Percentiles rank a stretch among this genome's conserved stretches.
These are phyloP conservation scores for Protomyces inouyei DNA, from an alignment of 1,139 yeast species.

Conservation along the genomic window DNA sequence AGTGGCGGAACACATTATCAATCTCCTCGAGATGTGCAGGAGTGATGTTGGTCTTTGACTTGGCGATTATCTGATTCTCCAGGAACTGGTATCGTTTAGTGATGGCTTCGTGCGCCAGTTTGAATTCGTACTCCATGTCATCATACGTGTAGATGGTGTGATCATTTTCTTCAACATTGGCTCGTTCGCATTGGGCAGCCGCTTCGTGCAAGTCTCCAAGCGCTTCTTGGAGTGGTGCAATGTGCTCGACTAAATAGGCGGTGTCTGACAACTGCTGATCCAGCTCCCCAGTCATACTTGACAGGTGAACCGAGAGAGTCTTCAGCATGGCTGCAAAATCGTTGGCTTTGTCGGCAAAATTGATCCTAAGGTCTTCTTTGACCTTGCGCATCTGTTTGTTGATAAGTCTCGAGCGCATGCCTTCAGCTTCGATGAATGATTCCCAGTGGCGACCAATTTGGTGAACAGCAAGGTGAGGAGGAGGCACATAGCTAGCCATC, in stretches of 20 bases:
- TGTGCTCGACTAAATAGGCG: constrained; percentile 37
- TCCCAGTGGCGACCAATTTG: constrained; percentile 42
- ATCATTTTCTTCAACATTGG: constrained; percentile 45
- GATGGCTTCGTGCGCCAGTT: constrained; percentile 42
- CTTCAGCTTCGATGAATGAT: constrained; percentile 39
- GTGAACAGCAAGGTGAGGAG: constrained; percentile 37
- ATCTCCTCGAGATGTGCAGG: constrained; percentile 45
- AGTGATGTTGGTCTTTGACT: constrained; percentile 43
- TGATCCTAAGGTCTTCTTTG: constrained; percentile 46
- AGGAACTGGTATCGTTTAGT: constrained; percentile 42
- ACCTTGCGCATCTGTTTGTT: constrained; percentile 41
- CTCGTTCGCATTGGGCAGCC: constrained; percentile 38
- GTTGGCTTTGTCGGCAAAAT: constrained; percentile 46
- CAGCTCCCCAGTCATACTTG: constrained; percentile 42
- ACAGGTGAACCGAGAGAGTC: constrained; percentile 38
- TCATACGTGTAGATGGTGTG: constrained; percentile 43
- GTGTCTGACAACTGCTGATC: constrained; percentile 42
- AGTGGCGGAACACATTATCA: constrained; percentile 44
- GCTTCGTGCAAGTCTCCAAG: constrained; percentile 37
- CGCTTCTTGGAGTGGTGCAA: constrained; percentile 39
- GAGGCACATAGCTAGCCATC: constrained; percentile 41
- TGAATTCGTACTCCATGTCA: constrained; percentile 44
- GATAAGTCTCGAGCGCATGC: constrained; percentile 38
- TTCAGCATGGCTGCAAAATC: constrained; percentile 39
- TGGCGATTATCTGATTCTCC: constrained; percentile 44